Base-by-base conservation (phyloP, 2,329 filamentous ascomycete species). In the Colletotrichum incanum region DNA sequence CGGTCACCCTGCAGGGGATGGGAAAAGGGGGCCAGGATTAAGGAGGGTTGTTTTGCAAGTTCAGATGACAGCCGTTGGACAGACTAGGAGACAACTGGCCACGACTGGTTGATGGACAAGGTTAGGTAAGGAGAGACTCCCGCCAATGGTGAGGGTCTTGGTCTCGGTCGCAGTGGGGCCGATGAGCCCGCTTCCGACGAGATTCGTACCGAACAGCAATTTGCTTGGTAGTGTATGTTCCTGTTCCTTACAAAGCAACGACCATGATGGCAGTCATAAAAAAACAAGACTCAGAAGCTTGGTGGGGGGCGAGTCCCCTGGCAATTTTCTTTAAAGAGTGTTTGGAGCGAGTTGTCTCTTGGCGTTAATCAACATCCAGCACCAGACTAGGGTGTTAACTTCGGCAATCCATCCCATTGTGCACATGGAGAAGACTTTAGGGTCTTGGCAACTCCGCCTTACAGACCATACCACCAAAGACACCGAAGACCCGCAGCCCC, bases 401-500 rank as follows among this genome's bases (percentile, higher is more conserved):
- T 54, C 67, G 67, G 67, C 61, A 65, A 65, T 60, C 61, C 67
- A 65, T 65, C 61, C 67, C 45, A 64, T 68, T 58, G 50, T 52
- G 41, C 59, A 62, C 65, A 62, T 47, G 49, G 54, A 59, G 56
- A 61, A 34, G 45, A 61, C 50, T 68, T 56, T 31, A 28, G 20
- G 54, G 62, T 71, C 67, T 71, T 71, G 67, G 67, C 67, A 71
- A 55, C 67, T 61, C 67, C 62, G 67, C 62, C 67, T 61, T 71
- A 49, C 47, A 65, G 41, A 59, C 61, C 60, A 59, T 45, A 45
- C 59, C 61, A 59, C 54, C 26, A 61, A 61, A 23, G 47, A 34
- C 58, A 47, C 9, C 18, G 0, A n/a, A 61, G 9, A 23, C 50
- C 31, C 50, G 23, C 28, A 28, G 16, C 11, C 18, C 9, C 16